Evolutionary conservation across 768 basidiomycete species (phyloP).

Genomic region (Chalciporus pseudorubinellus): DNA sequence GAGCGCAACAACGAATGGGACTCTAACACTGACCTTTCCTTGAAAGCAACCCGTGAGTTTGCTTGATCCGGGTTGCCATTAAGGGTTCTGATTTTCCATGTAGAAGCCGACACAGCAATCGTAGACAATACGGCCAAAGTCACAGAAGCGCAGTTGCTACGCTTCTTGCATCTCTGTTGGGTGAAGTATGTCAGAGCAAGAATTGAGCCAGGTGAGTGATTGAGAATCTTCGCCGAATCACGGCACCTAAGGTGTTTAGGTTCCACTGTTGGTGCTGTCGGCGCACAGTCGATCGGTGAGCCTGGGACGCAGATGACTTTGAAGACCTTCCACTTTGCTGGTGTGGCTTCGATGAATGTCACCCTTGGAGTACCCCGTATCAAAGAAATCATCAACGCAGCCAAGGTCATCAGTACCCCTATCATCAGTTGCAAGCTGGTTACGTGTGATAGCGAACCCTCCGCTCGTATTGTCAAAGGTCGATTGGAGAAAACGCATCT

Average conservation of each 20-base stretch:
- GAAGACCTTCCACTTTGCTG: conserved; percentile 99
- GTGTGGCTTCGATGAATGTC: conserved; percentile 99
- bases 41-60: conserved; percentile 68
- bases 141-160: conserved; percentile 72
- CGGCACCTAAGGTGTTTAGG: conserved; percentile 41
- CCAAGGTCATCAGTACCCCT: conserved; percentile 95
- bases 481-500: conserved; percentile 92
- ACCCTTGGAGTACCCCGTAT: conserved; percentile 99
- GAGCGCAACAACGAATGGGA: conserved; percentile 77
- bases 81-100: background rate
- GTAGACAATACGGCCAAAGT: conserved; percentile 93
- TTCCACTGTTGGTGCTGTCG: conserved; percentile 97
- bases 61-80: background rate
- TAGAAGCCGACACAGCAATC: conserved; percentile 65
- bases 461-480: conserved; percentile 96
- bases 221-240: background rate
- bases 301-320: conserved; percentile 99
- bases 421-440: conserved; percentile 97
- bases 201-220: conserved; percentile 80
- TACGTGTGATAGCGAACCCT: conserved; percentile 80
- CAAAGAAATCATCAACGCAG: conserved; percentile 99
- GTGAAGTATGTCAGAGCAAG: conserved; percentile 91
- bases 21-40: conserved; percentile 67
- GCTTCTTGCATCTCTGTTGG: conserved; percentile 87
- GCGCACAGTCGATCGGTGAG: conserved; percentile 98